Evolutionary conservation across 441 rosid genomes (phyloP), one percentile per base, ranked within the genome.

Genomic region (Populus hybrid): DNA sequence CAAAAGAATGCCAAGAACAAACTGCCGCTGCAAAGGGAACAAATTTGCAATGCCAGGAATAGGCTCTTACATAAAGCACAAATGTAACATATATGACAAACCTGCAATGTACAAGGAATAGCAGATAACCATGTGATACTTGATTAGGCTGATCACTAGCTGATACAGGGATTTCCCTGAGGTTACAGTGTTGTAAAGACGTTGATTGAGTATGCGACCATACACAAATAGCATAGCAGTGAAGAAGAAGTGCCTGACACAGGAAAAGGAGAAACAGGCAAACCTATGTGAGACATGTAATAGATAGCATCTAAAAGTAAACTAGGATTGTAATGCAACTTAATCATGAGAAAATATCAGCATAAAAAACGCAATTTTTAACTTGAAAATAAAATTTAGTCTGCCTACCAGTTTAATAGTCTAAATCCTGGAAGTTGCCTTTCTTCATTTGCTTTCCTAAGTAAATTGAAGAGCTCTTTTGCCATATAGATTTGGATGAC

Each of bases 401-500:
- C 72, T 70, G 35, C 82, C 84, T 82, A 95, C 99, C 98, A 95
- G 75, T 95, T 93, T 66, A 95, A 81, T 67, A 92, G 87, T 86
- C 99, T 88, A 86, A 95, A 93, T 3, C 99, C 99, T 6, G 98
- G 99, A 76, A 95, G 97, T 40, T 84, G 93, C 28, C 80, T 87
- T 73, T 95, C 98, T 87, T 95, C 99, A 82, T 88, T 94, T 26
- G 93, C 81, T 85, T 72, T 91, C 87, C 98, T 89, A 8, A 95
- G 88, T 57, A 95, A 79, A 87, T 88, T 93, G 82, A 95, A 93
- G 70, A 95, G 87, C 83, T 93, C 99, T 77, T 84, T 85, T 23
- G 97, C 98, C 99, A 95, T 95, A 84, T 76, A 92, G 69, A 95
- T 90, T 84, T 95, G 98, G 71, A 95, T 89, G 32, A 95, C 94